Evolutionary conservation across 169 alveolate species (phyloP).

Genomic region (Eimeria praecox): DNA sequence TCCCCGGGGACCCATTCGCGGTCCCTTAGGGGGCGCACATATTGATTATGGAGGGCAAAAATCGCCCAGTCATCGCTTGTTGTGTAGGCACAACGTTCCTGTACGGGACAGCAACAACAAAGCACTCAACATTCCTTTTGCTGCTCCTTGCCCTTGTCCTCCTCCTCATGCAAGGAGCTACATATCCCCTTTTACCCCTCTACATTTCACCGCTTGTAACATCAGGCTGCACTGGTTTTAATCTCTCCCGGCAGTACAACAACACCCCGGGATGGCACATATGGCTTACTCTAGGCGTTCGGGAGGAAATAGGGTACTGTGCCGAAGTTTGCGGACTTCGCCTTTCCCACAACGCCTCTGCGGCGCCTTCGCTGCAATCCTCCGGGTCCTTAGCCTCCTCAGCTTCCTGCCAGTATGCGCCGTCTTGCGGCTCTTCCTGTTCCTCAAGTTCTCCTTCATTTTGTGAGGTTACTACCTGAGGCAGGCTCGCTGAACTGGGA

Average conservation of each 20-base stretch:
- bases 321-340: conserved; percentile 24
- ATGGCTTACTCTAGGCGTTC: conserved; percentile 39
- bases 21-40: conserved; percentile 77
- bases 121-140: background rate
- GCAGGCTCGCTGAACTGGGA: background rate
- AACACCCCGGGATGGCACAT: background rate
- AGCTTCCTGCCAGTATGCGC: conserved; percentile 13
- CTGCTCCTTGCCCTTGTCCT: background rate
- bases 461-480: background rate
- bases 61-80: conserved; percentile 76
- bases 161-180: background rate
- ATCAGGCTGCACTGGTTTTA: background rate
- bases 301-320: conserved; percentile 40
- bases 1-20: conserved; percentile 82
- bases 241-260: background rate
- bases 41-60: conserved; percentile 77
- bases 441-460: conserved; percentile 15
- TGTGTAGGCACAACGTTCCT: conserved; percentile 83
- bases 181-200: background rate
- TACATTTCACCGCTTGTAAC: background rate
- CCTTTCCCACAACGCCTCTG: conserved; percentile 30
- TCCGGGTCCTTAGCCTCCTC: background rate
- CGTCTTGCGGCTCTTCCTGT: background rate
- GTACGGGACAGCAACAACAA: background rate
- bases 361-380: background rate